Evolutionary conservation across 495 filamentous ascomycete genomes (phyloP), one percentile per base, ranked within the genome.

Genomic region (Venustampulla echinocandica): DNA sequence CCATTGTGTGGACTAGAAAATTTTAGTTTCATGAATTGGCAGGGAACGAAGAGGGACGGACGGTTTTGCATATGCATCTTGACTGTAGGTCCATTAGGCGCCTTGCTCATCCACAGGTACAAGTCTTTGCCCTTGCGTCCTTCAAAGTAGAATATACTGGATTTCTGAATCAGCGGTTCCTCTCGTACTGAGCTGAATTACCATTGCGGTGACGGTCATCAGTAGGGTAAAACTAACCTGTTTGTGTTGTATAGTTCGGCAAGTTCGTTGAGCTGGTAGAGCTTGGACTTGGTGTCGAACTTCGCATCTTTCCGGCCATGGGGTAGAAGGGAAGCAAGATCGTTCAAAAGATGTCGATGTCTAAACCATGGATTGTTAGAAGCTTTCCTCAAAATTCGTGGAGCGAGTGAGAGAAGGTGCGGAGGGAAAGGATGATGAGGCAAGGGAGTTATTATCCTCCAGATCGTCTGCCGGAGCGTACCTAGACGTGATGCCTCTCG

Each of bases 221-320:
- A n/a, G n/a, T n/a, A n/a, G n/a, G n/a, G n/a, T n/a, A n/a, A n/a
- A n/a, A n/a, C n/a, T n/a, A n/a, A n/a, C n/a, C n/a, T 92, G 68
- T 99, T 99, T 79, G 90, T 96, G 55, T 95, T 97, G 73, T 96
- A 94, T 15, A 99, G 78, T 55, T 99, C 90, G 30, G 92, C 92
- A 13, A 97, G 80, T 62, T 95, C 90, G 69, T 97, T 97, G 6
- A 99, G 77, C 57, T 95, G 80, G 64, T 85, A 81, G 48, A 95
- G 82, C 57, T 93, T 88, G 43, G 88, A 90, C 65, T 97, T 96
- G 30, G 90, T 92, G 57, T 97, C 90, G 42, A 95, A 79, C 64
- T 99, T 99, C 48, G 83, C 89, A 63, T 99, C 92, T 68, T 94
- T 94, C 57, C 88, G 78, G 28, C 79, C 79, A 58, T 99, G 92